Base-by-base conservation (phyloP, 139 green algal genomes). In the Coelastrella sp. region DNA sequence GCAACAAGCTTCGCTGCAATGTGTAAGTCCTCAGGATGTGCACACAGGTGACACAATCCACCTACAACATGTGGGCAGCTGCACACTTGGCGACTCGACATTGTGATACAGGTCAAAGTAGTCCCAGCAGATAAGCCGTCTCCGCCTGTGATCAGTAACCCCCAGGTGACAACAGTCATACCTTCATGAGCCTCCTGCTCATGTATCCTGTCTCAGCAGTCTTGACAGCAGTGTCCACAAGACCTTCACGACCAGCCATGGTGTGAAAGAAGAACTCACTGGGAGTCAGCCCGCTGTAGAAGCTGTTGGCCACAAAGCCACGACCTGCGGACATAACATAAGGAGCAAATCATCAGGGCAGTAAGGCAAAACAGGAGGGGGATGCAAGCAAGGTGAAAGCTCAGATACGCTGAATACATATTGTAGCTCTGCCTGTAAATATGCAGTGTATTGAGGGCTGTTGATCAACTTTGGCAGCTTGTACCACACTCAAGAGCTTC, bases 211-310 rank as follows among this genome's bases (percentile, higher is more conserved):
- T 99, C 87, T 99, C 96, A 0, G 97, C 97, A 1, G 97, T 99
- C 91, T 99, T 99, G 83, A 99, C 97, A 19, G 97, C 97, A 1
- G 97, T 99, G 89, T 99, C 97, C 76, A 99, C 97, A 71, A 99
- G 91, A 0, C 97, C 95, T 89, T 98, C 95, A 0, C 96, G 88
- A 8, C 95, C 96, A 0, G 93, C 97, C 97, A 99, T 99, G 73
- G 97, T 98, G 92, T 99, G 97, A 90, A 99, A 99, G 91, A 99
- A 99, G 81, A 99, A 99, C 93, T 99, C 97, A 4, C 95, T 98
- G 62, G 97, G 94, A 9, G 87, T 96, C 32, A 99, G 92, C 4
- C 97, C 96, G 66, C 81, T 89, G 90, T 96, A 99, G 93, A 99
- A 99, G n/a, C 89, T 96, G 90, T 96, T 96, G 60, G 94, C 96